Evolutionary conservation across 108 stramenopile species (phyloP).

Genomic region (Nitzschia inconspicua): DNA sequence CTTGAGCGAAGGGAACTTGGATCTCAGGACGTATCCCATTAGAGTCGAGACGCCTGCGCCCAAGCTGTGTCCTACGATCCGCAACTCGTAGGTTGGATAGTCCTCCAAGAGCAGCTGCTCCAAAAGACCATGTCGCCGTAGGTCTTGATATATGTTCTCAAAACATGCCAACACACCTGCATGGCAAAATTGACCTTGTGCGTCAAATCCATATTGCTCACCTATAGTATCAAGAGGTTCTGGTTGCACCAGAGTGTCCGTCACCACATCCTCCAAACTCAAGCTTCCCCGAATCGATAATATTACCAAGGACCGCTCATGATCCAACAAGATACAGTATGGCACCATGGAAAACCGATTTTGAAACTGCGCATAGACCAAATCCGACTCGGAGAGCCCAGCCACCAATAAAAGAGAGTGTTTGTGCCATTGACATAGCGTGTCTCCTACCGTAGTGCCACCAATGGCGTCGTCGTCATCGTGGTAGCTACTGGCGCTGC

Average conservation of each 20-base stretch:
- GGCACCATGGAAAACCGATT: conserved; percentile 79
- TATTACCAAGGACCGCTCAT: conserved; percentile 80
- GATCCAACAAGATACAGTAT: conserved; percentile 92
- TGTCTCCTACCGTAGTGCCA: conserved; percentile 56
- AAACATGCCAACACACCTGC: conserved; percentile 77
- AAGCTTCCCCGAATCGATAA: conserved; percentile 92
- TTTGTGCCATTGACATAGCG: conserved; percentile 71
- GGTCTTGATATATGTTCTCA: conserved; percentile 77
- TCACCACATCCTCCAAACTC: conserved; percentile 93
- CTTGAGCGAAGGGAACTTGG: conserved; percentile 67
- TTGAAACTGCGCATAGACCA: conserved; percentile 87
- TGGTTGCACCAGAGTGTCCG: conserved; percentile 87
- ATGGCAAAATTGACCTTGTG: conserved; percentile 80
- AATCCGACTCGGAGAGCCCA: conserved; percentile 67
- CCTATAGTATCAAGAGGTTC: conserved; percentile 70
- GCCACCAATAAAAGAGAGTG: conserved; percentile 69
- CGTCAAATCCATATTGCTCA: conserved; percentile 83
- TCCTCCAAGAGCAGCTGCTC: conserved; percentile 57
- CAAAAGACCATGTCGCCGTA: conserved; percentile 64
- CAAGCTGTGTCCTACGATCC: conserved; percentile 91
- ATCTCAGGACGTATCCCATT: conserved; percentile 76
- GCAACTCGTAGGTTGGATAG: conserved; percentile 73
- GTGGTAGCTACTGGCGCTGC: background rate
- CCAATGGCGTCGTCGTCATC: background rate
- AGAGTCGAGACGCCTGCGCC: conserved; percentile 90